A percentile compares a stretch with the other conserved stretches of the same genome.
phyloP scores from a whole-genome alignment of 306 rosid genomes.

The Castanea mollissima region DNA sequence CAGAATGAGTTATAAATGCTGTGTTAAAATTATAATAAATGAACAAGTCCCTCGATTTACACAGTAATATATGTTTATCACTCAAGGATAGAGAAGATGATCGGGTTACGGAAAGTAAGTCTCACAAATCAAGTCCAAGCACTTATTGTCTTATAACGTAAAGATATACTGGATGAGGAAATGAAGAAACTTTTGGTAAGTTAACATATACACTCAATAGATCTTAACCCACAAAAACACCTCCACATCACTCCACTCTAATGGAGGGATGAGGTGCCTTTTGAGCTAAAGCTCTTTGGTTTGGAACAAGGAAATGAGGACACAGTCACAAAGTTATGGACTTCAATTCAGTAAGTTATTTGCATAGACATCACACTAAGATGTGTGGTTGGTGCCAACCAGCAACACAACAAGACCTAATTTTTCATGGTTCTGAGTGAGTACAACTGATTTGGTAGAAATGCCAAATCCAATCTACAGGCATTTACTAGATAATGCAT shows the following conservation, averaged over 20 bases:
- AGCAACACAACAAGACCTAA: neutral
- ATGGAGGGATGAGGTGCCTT: neutral
- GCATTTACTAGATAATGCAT: conserved; percentile 14
- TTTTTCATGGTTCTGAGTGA: neutral
- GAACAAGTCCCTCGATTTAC: neutral
- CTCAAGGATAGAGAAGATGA: neutral
- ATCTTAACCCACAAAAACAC: neutral
- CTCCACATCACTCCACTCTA: neutral
- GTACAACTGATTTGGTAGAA: neutral
- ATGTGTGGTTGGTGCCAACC: neutral
- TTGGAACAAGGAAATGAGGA: neutral
- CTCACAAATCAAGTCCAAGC: neutral
- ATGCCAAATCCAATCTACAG: conserved; percentile 3
- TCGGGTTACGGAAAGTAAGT: neutral
- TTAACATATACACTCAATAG: neutral
- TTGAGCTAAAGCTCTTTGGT: neutral
- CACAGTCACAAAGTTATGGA: neutral
- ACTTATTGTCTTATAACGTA: neutral
- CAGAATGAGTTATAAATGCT: conserved; percentile 12
- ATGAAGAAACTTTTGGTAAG: neutral
- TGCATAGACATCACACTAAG: too few species aligned
- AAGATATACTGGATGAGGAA: neutral
- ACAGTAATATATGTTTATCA: neutral
- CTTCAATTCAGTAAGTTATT: neutral
- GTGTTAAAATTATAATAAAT: neutral